These are phyloP conservation scores for Alternaria brassicae DNA, from an alignment of 2,329 filamentous ascomycete species.

Conservation along the genomic window DNA sequence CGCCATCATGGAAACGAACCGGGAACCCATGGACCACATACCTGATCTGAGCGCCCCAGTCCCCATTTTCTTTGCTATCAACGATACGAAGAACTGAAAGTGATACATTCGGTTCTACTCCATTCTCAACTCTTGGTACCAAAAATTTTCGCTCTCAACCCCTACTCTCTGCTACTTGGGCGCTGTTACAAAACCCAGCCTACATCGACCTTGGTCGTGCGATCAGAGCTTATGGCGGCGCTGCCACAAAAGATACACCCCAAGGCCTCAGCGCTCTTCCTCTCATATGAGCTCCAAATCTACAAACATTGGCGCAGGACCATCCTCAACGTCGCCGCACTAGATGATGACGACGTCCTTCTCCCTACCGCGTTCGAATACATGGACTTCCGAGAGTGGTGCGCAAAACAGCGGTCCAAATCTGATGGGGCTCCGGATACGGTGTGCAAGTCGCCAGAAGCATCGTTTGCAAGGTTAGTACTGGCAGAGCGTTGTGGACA, in stretches of 20 bases:
- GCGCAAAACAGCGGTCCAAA: not conserved
- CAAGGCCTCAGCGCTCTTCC: conserved; percentile 2
- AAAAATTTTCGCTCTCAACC: not conserved
- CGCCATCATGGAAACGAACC: not conserved
- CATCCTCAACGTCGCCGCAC: not conserved
- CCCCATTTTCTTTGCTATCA: not conserved
- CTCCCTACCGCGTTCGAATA: conserved; percentile 19
- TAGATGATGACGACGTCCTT: not conserved
- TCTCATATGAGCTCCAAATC: not conserved
- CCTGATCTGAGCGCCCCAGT: not conserved
- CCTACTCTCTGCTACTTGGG: not conserved
- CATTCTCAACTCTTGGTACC: not conserved
- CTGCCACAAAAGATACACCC: not conserved
- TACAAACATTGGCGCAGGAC: conserved; percentile 3
- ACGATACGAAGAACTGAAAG: not conserved
- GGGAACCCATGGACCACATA: not conserved
- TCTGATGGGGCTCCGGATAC: not conserved
- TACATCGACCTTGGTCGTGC: not conserved
- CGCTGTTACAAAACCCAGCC: not conserved
- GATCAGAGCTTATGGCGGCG: not conserved
- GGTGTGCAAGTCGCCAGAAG: not conserved
- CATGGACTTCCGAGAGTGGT: conserved; percentile 12
- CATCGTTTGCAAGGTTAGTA: not conserved
- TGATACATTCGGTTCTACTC: not conserved
- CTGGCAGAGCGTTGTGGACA: conserved; percentile 2